These are phyloP conservation scores for Didymella segeticola DNA, from an alignment of 2,329 filamentous ascomycete genomes.

Conservation along the genomic window DNA sequence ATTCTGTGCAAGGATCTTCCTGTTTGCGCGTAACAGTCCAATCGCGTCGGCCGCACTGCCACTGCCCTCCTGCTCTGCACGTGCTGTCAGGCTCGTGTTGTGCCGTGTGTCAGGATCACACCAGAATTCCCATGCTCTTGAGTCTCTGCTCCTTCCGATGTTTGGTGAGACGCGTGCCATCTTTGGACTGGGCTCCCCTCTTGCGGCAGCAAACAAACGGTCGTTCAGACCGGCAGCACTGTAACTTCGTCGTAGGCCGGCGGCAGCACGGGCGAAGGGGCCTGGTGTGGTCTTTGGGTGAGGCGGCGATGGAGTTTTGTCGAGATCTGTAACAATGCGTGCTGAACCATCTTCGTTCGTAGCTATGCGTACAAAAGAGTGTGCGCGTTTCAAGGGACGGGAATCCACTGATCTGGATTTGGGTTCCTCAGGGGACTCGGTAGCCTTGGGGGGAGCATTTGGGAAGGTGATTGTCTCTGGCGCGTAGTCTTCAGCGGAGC, in stretches of 20 bases:
- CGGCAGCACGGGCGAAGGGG: conserved; percentile 48
- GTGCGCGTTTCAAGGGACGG: conserved; percentile 47
- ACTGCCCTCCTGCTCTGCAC: conserved; percentile 79
- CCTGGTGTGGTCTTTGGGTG: conserved; percentile 59
- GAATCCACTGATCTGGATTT: conserved; percentile 54
- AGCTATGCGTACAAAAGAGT: conserved; percentile 73
- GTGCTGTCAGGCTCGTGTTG: conserved; percentile 71
- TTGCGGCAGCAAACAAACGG: conserved; percentile 36
- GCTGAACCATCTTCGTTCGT: conserved; percentile 90
- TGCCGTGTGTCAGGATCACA: conserved; percentile 82
- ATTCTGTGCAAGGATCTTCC: conserved; percentile 60
- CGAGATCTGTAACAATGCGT: conserved; percentile 75
- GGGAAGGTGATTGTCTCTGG: conserved; percentile 42
- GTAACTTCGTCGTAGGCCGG: conserved; percentile 71
- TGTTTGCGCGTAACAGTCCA: conserved; percentile 75
- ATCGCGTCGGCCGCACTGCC: conserved; percentile 84
- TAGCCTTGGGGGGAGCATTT: conserved; percentile 26
- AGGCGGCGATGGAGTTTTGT: conserved; percentile 72
- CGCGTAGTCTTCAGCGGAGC: conserved; percentile 42
- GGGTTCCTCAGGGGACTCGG: conserved; percentile 52
- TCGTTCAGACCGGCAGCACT: conserved; percentile 64
- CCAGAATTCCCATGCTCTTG: conserved; percentile 89
- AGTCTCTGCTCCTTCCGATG: conserved; percentile 81
- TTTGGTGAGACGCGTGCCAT: conserved; percentile 58
- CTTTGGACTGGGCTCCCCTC: conserved; percentile 41